Percentiles rank a stretch among this genome's conserved stretches.
phyloP scores from a whole-genome alignment of 164 flowering plant genomes.

The Chimonanthus salicifolius region DNA sequence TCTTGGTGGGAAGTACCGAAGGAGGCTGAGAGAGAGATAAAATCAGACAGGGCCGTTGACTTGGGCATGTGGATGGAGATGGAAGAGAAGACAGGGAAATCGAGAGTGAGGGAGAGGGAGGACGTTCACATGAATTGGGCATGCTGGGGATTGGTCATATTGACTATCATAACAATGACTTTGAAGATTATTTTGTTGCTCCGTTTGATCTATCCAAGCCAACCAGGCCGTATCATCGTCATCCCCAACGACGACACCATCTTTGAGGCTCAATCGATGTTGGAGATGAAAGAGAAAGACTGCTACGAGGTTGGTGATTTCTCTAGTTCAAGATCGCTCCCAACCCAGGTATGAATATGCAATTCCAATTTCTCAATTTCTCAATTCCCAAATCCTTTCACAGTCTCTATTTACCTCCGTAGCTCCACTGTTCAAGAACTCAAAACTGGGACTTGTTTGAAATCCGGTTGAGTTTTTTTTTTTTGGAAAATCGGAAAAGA shows the following conservation, averaged over 20 bases:
- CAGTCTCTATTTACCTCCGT: too few species aligned
- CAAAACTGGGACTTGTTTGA: too few species aligned
- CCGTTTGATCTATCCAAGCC: not conserved
- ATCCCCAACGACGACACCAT: not conserved
- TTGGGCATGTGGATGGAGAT: not conserved
- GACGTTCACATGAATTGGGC: not conserved
- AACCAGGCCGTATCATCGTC: not conserved
- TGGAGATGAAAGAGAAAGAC: not conserved
- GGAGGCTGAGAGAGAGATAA: too few species aligned
- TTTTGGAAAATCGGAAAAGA: too few species aligned
- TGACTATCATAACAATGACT: not conserved
- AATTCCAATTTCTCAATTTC: too few species aligned
- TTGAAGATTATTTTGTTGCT: not conserved
- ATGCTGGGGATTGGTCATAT: not conserved
- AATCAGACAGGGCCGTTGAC: not conserved
- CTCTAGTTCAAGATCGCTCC: not conserved
- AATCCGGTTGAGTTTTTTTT: too few species aligned
- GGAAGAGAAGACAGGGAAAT: constrained; percentile 1
- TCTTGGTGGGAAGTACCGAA: not conserved
- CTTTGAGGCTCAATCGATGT: too few species aligned
- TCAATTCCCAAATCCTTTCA: too few species aligned
- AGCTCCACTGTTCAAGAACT: too few species aligned
- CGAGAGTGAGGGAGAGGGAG: not conserved
- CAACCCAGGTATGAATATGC: not conserved
- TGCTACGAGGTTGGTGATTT: not conserved